phyloP scores from a whole-genome alignment of 2,329 filamentous ascomycete species.

The Hypoxylon sp. region DNA sequence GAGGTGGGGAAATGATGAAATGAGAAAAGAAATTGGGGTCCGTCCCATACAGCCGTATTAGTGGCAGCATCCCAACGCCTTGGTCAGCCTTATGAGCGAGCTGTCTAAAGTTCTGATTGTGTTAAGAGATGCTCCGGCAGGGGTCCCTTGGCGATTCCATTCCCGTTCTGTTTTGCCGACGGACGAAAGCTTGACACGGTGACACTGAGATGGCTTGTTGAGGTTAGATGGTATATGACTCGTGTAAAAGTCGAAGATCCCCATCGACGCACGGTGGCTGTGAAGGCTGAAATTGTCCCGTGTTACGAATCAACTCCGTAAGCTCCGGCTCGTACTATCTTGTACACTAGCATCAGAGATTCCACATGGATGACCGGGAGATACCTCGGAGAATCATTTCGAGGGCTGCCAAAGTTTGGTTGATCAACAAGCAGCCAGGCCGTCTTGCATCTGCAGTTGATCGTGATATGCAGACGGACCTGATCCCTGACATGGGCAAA shows the following conservation, averaged over 20 bases:
- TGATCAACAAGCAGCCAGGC: not conserved
- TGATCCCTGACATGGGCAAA: conserved; percentile 1
- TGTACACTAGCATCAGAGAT: not conserved
- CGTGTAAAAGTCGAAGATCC: not conserved
- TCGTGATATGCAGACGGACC: conserved; percentile 1
- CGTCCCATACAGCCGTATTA: conserved; percentile 1
- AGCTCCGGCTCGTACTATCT: not conserved
- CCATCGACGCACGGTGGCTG: conserved; percentile 1
- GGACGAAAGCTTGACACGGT: conserved; percentile 13
- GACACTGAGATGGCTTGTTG: conserved; percentile 22
- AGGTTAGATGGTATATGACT: not conserved
- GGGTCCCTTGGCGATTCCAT: conserved; percentile 11
- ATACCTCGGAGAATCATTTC: not conserved
- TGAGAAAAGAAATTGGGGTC: conserved; percentile 18
- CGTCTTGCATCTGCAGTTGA: conserved; percentile 8
- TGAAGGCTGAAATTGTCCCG: not conserved
- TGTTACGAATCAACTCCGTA: not conserved
- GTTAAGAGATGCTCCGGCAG: conserved; percentile 13
- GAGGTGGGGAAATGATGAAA: conserved; percentile 26
- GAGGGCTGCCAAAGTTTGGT: not conserved
- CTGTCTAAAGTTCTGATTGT: conserved; percentile 8
- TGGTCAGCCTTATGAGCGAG: conserved; percentile 36
- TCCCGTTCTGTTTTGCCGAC: conserved; percentile 28
- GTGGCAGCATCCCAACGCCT: conserved; percentile 25
- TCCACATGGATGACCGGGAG: not conserved